These are phyloP conservation scores for Aspergillus amoenus DNA, from an alignment of 2,329 filamentous ascomycete genomes.

Conservation along the genomic window DNA sequence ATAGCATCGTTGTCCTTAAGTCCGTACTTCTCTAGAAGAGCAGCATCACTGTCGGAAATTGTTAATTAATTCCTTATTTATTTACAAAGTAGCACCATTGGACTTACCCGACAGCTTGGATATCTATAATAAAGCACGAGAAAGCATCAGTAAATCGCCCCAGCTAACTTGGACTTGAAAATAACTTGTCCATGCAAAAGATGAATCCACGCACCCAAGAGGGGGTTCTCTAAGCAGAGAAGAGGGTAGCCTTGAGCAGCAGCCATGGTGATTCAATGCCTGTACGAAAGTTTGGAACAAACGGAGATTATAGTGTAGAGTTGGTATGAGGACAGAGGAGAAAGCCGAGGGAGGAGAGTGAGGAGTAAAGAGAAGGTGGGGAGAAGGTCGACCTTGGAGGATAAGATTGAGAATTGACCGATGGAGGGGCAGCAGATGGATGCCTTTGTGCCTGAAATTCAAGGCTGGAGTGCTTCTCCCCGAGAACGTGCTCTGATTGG, in stretches of 20 bases:
- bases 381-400: neutral
- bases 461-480: neutral
- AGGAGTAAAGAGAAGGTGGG: slow-evolving; percentile 4
- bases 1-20: slow-evolving; percentile 98
- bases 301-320: slow-evolving; percentile 5
- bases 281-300: neutral
- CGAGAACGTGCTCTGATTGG: neutral
- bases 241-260: slow-evolving; percentile 78
- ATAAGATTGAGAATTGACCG: slow-evolving; percentile 5
- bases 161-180: neutral
- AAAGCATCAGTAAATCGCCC: slow-evolving; percentile 19
- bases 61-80: slow-evolving; percentile 6
- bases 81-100: neutral
- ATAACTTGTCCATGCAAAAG: neutral
- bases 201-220: slow-evolving; percentile 65
- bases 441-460: slow-evolving; percentile 12
- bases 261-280: slow-evolving; percentile 59
- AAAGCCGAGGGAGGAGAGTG: neutral
- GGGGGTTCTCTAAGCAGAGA: slow-evolving; percentile 93
- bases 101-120: slow-evolving; percentile 73
- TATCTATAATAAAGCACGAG: slow-evolving; percentile 58
- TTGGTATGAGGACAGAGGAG: neutral
- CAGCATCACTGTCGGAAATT: slow-evolving; percentile 62
- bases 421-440: slow-evolving; percentile 24
- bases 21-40: slow-evolving; percentile 85